Evolutionary conservation across 2,329 filamentous ascomycete genomes (phyloP).

Genomic region (Cercospora nicotianae): DNA sequence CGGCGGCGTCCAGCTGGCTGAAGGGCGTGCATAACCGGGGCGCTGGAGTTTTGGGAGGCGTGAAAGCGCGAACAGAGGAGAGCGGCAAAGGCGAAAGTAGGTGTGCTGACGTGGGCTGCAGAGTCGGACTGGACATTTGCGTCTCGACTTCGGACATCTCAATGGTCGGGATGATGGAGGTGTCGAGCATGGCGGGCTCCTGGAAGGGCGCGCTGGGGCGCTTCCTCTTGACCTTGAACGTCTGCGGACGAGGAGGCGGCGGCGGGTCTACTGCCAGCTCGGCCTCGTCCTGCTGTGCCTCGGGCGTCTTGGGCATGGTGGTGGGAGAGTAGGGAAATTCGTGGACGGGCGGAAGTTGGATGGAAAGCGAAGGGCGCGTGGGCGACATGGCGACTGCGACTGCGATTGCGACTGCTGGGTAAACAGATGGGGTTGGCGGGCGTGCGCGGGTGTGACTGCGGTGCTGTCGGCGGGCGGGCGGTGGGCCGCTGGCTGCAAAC

Average conservation of each 20-base stretch:
- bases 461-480: background rate
- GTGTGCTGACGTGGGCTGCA: constrained; percentile 37
- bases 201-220: constrained; percentile 38
- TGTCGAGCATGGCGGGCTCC: constrained; percentile 29
- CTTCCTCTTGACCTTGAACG: constrained; percentile 51
- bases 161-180: constrained; percentile 50
- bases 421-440: background rate
- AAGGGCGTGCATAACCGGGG: constrained; percentile 31
- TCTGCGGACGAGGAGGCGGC: constrained; percentile 49
- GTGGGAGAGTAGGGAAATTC: constrained; percentile 50
- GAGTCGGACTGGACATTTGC: constrained; percentile 33
- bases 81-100: constrained; percentile 46
- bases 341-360: constrained; percentile 53
- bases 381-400: constrained; percentile 36
- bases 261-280: constrained; percentile 40
- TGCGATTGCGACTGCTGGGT: background rate
- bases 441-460: background rate
- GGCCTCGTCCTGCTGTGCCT: constrained; percentile 30
- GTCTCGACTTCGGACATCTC: constrained; percentile 46
- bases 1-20: constrained; percentile 30
- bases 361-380: constrained; percentile 49
- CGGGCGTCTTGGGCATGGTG: constrained; percentile 48
- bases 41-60: constrained; percentile 53
- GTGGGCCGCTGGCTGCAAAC: constrained; percentile 6
- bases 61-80: constrained; percentile 41